Conservation (phyloP, 805 yeast genomes). For the Ogataea saltuana region DNA sequence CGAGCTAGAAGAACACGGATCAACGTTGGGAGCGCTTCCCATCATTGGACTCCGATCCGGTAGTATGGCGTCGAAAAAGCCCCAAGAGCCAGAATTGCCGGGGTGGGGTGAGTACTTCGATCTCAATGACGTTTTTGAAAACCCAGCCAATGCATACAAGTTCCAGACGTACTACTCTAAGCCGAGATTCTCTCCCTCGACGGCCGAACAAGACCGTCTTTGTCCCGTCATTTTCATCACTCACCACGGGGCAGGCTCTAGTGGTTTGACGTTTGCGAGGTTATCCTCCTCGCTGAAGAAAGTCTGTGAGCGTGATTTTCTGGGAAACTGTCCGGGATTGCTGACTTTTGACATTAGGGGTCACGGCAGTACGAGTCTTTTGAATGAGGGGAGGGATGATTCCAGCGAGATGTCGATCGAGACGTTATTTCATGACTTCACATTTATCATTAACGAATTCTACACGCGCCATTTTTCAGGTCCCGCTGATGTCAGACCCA, state of each 20-base stretch:
- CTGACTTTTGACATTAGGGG: constrained; percentile 82
- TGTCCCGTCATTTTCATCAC: constrained; percentile 63
- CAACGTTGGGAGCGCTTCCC: constrained; percentile 12
- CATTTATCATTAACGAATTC: constrained; percentile 46
- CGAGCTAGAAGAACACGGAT: constrained; percentile 18
- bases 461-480: constrained; percentile 22
- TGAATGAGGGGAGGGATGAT: constrained; percentile 25
- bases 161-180: constrained; percentile 60
- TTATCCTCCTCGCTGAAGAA: constrained; percentile 47
- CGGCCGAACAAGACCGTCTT: constrained; percentile 13
- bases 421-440: constrained; percentile 59
- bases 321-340: constrained; percentile 54
- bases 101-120: constrained; percentile 41
- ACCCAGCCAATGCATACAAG: constrained; percentile 27
- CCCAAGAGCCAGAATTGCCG: constrained; percentile 10
- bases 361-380: constrained; percentile 59
- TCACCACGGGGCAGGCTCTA: constrained; percentile 96
- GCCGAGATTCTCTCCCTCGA: constrained; percentile 39
- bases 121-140: constrained; percentile 25
- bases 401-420: constrained; percentile 43
- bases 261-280: constrained; percentile 72
- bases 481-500: constrained; percentile 26
- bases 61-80: not conserved
- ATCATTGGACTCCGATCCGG: not conserved
- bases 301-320: constrained; percentile 29